Evolutionary conservation across 2,329 filamentous ascomycete species (phyloP).

Genomic region (Clarireedia hainanense): DNA sequence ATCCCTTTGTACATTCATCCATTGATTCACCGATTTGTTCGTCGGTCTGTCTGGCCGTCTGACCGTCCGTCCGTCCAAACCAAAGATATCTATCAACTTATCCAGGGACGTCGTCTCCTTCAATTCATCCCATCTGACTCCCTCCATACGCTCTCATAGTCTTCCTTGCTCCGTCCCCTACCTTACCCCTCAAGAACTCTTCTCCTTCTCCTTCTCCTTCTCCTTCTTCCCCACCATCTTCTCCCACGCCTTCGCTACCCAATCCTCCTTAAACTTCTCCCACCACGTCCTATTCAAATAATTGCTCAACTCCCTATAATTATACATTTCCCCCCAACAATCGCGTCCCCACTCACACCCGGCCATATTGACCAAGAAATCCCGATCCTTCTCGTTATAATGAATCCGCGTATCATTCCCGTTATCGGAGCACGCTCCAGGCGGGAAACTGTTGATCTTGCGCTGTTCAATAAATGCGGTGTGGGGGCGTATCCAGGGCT

Average conservation of each 20-base stretch:
- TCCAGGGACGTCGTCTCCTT: too few species aligned
- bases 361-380: conserved; percentile 97
- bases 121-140: background rate
- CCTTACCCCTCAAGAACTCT: background rate
- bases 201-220: conserved; percentile 21
- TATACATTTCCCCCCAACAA: conserved; percentile 97
- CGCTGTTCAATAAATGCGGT: conserved; percentile 86
- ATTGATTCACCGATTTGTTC: background rate
- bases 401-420: conserved; percentile 71
- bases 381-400: conserved; percentile 75
- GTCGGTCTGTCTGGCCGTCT: background rate
- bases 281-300: conserved; percentile 76
- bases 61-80: background rate
- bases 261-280: conserved; percentile 66
- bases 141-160: background rate
- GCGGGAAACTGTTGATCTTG: conserved; percentile 89
- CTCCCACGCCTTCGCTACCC: conserved; percentile 45
- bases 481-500: conserved; percentile 87
- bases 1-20: background rate
- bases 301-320: conserved; percentile 86
- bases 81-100: background rate
- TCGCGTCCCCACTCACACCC: conserved; percentile 95
- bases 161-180: too few species aligned
- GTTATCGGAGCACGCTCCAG: conserved; percentile 76
- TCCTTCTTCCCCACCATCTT: conserved; percentile 50